Base-by-base conservation (phyloP, 2,329 filamentous ascomycete genomes). In the Xylariales sp. region DNA sequence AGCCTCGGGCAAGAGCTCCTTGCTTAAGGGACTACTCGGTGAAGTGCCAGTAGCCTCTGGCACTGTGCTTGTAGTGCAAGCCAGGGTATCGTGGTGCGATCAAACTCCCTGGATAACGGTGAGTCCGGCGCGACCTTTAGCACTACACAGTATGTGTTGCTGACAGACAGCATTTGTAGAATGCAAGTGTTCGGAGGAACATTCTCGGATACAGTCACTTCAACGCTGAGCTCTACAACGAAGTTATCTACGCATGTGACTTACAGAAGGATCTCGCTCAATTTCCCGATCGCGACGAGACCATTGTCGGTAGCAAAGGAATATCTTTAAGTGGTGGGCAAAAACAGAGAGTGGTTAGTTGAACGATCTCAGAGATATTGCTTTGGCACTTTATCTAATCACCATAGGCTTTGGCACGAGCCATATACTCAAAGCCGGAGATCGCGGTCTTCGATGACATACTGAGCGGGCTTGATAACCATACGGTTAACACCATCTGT, bases 341-440 rank as follows among this genome's bases (percentile, higher is more conserved):
- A 23, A 48, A 48, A 13, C 55, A 59, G 24, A 47, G 56, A 27
- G 40, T 59, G 23, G 53, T 58, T 37, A 21, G 54, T 43, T 13
- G 12, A 3, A 6, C 6, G 18, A 4, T 13, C 4, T 30, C 8
- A 10, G n/a, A 5, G 7, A 7, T 14, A 17, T 2, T 1, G 14
- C 6, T 24, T 50, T 13, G 51, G 31, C 13, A 17, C 6, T 16
- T n/a, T 8, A 8, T 8, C 23, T 25, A 25, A 25, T n/a, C 23
- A n/a, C 8, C 8, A 8, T 12, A 63, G 60, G 58, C 62, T 2
- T 54, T 66, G 6, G 62, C 63, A 1, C 54, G 62, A 16, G 59
- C 60, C 2, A 32, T 65, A 2, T 65, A 56, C 40, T 45, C 57
- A 4, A 44, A 47, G 5, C 49, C 45, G 10, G 42, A 54, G 2